Conservation (phyloP, 768 basidiomycete species). For the Panus rudis region DNA sequence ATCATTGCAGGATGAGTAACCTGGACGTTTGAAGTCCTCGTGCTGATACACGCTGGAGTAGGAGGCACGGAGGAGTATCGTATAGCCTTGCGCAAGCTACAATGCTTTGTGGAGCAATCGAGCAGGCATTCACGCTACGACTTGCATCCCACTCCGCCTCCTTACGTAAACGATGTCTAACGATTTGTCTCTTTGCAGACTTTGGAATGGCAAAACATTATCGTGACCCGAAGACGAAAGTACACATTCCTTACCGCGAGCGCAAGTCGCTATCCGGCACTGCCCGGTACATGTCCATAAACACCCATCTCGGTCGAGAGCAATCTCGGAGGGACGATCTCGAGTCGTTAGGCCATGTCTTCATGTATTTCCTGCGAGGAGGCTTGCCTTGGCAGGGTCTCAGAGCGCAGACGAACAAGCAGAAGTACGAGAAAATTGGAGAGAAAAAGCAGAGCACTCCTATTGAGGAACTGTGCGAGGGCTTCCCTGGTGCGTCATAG, state of each 20-base stretch:
- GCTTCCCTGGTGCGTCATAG: slow-evolving; percentile 75
- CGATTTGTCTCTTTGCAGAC: no score
- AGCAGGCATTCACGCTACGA: no score
- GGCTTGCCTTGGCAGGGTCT: slow-evolving; percentile 98
- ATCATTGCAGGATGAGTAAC: no score
- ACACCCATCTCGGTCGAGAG: slow-evolving; percentile 95
- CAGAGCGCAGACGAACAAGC: slow-evolving; percentile 97
- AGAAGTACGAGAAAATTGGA: slow-evolving; percentile 99
- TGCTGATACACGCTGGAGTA: background rate
- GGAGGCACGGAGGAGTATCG: no score
- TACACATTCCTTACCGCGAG: slow-evolving; percentile 99
- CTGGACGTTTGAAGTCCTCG: background rate
- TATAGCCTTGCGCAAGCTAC: no score
- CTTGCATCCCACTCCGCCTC: background rate
- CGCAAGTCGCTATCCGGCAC: slow-evolving; percentile 95
- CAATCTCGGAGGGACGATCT: slow-evolving; percentile 92
- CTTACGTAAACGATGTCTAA: no score
- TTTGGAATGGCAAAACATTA: slow-evolving; percentile 99
- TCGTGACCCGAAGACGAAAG: slow-evolving; percentile 94
- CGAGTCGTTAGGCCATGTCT: slow-evolving; percentile 96
- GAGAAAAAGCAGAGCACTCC: slow-evolving; percentile 96
- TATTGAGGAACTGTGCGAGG: slow-evolving; percentile 91
- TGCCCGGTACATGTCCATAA: slow-evolving; percentile 99
- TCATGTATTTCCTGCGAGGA: slow-evolving; percentile 98
- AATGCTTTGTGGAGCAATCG: no score